Conservation (phyloP, 2,329 filamentous ascomycete species). For the Talaromyces sp. region DNA sequence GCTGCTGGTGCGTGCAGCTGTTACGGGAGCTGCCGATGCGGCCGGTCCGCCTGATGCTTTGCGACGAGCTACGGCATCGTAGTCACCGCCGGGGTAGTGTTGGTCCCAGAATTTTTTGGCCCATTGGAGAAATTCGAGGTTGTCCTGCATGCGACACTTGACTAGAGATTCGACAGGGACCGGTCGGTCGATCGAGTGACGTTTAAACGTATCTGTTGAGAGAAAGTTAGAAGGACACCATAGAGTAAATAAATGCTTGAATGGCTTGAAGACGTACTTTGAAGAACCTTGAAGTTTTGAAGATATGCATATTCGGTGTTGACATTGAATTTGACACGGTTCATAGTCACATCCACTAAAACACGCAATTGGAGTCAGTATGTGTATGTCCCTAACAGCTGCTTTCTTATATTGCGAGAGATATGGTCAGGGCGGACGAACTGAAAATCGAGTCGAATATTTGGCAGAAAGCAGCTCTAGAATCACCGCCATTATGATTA, state of each 20-base stretch:
- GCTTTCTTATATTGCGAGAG: not conserved
- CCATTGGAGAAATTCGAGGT: conserved; percentile 98
- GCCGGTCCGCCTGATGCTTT: conserved; percentile 69
- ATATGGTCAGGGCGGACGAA: conserved; percentile 38
- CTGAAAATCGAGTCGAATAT: conserved; percentile 97
- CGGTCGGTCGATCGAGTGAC: conserved; percentile 83
- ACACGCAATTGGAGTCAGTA: not conserved
- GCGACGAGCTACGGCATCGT: conserved; percentile 82
- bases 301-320: conserved; percentile 96
- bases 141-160: conserved; percentile 99
- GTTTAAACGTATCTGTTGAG: conserved; percentile 69
- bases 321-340: conserved; percentile 95
- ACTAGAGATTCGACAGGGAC: conserved; percentile 84
- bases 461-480: conserved; percentile 90
- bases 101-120: conserved; percentile 97
- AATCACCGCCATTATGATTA: conserved; percentile 22
- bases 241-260: not conserved
- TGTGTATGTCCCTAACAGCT: not conserved
- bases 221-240: not conserved
- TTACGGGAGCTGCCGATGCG: conserved; percentile 32
- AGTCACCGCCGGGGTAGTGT: conserved; percentile 94
- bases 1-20: conserved; percentile 51
- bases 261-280: conserved; percentile 65
- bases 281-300: conserved; percentile 96
- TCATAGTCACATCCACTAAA: conserved; percentile 84